A percentile compares a stretch with the other conserved stretches of the same genome.
These are phyloP conservation scores for Tothia fuscella DNA, from an alignment of 2,329 filamentous ascomycete species.

Conservation along the genomic window DNA sequence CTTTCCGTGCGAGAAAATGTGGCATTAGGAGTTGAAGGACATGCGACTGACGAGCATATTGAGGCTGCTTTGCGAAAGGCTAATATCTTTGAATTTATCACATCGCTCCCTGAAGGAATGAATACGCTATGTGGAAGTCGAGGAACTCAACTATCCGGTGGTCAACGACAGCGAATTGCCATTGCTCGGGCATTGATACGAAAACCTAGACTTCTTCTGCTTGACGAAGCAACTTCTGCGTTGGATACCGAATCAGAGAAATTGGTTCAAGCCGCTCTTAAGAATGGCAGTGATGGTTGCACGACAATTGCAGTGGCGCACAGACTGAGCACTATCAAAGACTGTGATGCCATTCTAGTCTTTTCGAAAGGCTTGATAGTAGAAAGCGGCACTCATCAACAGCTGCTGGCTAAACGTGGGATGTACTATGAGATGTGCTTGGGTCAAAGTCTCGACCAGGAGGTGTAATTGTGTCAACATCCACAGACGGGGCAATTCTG, in stretches of 20 bases:
- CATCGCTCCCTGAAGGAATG: constrained; percentile 40
- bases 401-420: constrained; percentile 12
- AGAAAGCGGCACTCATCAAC: constrained; percentile 16
- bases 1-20: constrained; percentile 49
- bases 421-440: constrained; percentile 11
- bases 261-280: constrained; percentile 56
- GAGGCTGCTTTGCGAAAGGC: constrained; percentile 37
- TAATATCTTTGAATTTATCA: constrained; percentile 42
- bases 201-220: constrained; percentile 39
- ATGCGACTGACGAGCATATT: constrained; percentile 23
- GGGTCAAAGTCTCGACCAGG: constrained; percentile 9
- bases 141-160: constrained; percentile 38
- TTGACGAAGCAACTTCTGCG: constrained; percentile 48
- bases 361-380: constrained; percentile 16
- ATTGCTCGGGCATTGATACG: constrained; percentile 44
- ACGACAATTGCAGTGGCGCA: constrained; percentile 29
- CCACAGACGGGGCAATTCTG: too few species aligned
- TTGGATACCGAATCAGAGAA: constrained; percentile 56
- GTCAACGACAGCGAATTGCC: constrained; percentile 44
- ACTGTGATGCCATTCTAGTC: constrained; percentile 18
- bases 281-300: constrained; percentile 33
- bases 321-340: constrained; percentile 17
- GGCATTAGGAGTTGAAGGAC: background rate
- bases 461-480: too few species aligned
- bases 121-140: constrained; percentile 37